Evolutionary conservation across 2,329 filamentous ascomycete genomes (phyloP).

Genomic region (Trichoderma koningiopsis): DNA sequence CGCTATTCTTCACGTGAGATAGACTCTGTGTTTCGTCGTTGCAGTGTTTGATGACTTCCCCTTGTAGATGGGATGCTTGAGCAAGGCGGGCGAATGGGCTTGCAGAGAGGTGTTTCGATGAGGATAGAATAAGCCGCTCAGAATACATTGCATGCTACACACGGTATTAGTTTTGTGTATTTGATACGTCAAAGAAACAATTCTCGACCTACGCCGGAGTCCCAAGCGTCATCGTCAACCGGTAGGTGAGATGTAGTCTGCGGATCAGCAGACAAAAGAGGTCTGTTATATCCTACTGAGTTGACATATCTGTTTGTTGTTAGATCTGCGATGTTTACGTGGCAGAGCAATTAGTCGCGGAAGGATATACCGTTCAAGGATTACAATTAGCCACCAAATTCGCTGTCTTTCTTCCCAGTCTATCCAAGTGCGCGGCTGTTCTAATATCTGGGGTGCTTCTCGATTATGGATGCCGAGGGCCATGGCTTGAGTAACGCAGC

Average conservation of each 20-base stretch:
- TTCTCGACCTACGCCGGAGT: slow-evolving; percentile 22
- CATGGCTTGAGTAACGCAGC: slow-evolving; percentile 33
- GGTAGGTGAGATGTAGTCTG: slow-evolving; percentile 35
- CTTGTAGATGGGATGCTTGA: slow-evolving; percentile 38
- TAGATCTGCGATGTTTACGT: background rate
- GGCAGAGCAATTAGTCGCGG: background rate
- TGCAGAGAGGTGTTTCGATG: slow-evolving; percentile 33
- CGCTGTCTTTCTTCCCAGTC: slow-evolving; percentile 39
- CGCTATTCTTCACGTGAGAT: background rate
- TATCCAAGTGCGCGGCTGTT: slow-evolving; percentile 34
- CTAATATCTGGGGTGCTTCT: slow-evolving; percentile 33
- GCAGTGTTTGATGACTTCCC: slow-evolving; percentile 33
- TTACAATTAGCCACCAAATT: slow-evolving; percentile 39
- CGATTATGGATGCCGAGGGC: slow-evolving; percentile 25
- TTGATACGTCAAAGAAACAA: background rate
- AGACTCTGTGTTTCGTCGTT: slow-evolving; percentile 21
- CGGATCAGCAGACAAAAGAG: slow-evolving; percentile 34
- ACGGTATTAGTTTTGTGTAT: background rate
- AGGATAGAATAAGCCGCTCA: slow-evolving; percentile 27
- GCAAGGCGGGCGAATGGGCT: slow-evolving; percentile 38
- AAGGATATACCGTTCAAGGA: slow-evolving; percentile 37
- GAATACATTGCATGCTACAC: slow-evolving; percentile 18
- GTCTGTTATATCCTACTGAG: slow-evolving; percentile 31
- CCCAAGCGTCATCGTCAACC: slow-evolving; percentile 34
- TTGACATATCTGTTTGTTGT: slow-evolving; percentile 29